Evolutionary conservation across 495 filamentous ascomycete genomes (phyloP).

Genomic region (Cetradonia linearis): DNA sequence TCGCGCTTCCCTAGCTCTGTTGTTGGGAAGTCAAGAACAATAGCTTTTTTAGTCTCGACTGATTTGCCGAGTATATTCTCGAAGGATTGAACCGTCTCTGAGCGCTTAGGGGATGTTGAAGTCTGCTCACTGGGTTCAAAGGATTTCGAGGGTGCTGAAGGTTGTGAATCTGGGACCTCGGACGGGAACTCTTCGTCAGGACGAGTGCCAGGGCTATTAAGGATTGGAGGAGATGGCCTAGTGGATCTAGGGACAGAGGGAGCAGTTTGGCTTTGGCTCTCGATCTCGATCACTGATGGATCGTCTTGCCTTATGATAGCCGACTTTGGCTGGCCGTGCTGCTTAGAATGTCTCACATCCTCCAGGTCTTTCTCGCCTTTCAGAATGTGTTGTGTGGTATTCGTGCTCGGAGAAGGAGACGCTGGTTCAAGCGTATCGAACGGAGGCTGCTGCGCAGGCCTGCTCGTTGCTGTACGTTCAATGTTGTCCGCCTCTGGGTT

Average conservation of each 20-base stretch:
- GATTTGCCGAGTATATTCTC: not conserved
- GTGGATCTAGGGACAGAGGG: slow-evolving; percentile 1
- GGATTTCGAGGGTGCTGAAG: not conserved
- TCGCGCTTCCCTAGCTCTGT: not conserved
- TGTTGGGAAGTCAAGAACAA: not conserved
- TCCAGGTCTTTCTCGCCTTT: not conserved
- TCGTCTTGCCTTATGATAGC: not conserved
- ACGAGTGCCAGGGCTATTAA: not conserved
- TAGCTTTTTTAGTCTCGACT: not conserved
- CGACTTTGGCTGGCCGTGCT: not conserved
- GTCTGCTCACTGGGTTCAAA: not conserved
- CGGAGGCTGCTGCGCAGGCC: not conserved
- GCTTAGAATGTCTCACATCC: no score
- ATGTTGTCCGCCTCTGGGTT: not conserved
- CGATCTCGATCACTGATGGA: not conserved
- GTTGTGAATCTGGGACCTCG: slow-evolving; percentile 14
- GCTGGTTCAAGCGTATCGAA: not conserved
- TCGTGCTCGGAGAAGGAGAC: not conserved
- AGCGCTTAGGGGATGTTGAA: not conserved
- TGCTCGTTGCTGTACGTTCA: not conserved
- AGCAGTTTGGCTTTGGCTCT: slow-evolving; percentile 16
- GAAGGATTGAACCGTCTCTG: not conserved
- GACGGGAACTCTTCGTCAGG: not conserved
- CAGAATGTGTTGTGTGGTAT: not conserved
- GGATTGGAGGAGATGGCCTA: not conserved